These are phyloP conservation scores for Blepharisma stoltei DNA, from an alignment of 73 alveolate genomes.

Conservation along the genomic window DNA sequence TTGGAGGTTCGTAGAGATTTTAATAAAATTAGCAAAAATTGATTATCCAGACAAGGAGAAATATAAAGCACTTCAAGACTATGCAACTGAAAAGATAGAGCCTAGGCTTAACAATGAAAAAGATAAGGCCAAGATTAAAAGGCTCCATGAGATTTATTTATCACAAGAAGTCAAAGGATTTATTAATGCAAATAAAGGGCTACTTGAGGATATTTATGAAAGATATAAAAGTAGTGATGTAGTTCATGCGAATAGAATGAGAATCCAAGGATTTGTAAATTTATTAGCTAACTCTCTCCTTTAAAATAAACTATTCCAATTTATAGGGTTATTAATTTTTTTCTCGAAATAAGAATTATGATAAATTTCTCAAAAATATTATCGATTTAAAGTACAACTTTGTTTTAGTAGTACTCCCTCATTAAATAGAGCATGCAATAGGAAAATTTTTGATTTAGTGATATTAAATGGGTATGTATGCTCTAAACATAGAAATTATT, in stretches of 20 bases:
- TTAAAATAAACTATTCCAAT: no score
- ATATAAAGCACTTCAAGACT: neutral
- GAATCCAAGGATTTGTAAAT: no score
- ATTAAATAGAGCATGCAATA: no score
- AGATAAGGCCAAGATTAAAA: neutral
- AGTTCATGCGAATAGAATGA: neutral
- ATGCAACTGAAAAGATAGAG: neutral
- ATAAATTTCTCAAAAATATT: no score
- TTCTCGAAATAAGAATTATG: no score
- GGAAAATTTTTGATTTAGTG: no score
- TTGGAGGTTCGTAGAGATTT: conserved; percentile 10
- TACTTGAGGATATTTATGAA: neutral
- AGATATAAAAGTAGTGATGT: neutral
- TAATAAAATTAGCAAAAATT: neutral
- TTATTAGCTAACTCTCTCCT: no score
- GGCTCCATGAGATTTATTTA: neutral
- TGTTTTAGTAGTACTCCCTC: no score
- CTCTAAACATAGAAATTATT: no score
- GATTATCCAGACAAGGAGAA: neutral
- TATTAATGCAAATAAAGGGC: neutral
- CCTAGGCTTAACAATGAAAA: neutral
- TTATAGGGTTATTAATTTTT: no score
- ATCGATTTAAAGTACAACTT: no score
- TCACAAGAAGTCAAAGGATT: neutral
- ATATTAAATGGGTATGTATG: no score